Base-by-base conservation (phyloP, 192 early-diverging fungal species). In the Podila horticola region DNA sequence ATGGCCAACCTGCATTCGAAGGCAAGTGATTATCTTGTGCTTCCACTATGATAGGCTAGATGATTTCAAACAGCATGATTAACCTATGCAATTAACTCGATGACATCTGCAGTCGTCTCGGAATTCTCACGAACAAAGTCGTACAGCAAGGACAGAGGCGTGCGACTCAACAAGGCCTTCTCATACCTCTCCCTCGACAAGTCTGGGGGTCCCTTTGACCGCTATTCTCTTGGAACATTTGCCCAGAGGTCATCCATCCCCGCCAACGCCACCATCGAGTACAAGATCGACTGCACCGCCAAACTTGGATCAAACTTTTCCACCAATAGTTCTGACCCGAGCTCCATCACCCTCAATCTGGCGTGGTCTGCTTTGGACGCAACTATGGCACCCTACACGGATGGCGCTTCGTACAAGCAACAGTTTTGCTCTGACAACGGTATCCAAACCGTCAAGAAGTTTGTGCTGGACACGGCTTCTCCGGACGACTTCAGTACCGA, bases 141-240 rank as follows among this genome's bases (percentile, higher is more conserved):
- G 1, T 81, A 81, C 28, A 72, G 66, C 64, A 81, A 81, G 28
- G 76, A 81, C 62, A 64, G 52, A 0, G 66, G 76, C 5, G 76
- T 65, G 0, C 76, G 76, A 17, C 67, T 81, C 66, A 81, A 81
- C 71, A 81, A 81, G 45, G 55, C 71, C 11, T 81, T 81, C 55
- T 63, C 76, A 20, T 73, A 64, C 13, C 76, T 81, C 20, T 59
- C 36, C 5, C 76, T 69, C 49, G 76, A 81, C 41, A 67, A 55
- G 51, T 73, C 71, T 22, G 76, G 76, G 28, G 58, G 76, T 11
- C 3, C 31, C 12, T 73, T 72, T 20, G 76, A 81, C 19, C 65
- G 66, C 12, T 81, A 68, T 29, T n/a, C 71, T 4, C 69, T 81
- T 17, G 76, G 76, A 10, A 60, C 76, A 3, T 81, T 81, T 64